Evolutionary conservation across 768 basidiomycete species (phyloP), one percentile per base, ranked within the genome.

Genomic region (Macrocybe gigantea): DNA sequence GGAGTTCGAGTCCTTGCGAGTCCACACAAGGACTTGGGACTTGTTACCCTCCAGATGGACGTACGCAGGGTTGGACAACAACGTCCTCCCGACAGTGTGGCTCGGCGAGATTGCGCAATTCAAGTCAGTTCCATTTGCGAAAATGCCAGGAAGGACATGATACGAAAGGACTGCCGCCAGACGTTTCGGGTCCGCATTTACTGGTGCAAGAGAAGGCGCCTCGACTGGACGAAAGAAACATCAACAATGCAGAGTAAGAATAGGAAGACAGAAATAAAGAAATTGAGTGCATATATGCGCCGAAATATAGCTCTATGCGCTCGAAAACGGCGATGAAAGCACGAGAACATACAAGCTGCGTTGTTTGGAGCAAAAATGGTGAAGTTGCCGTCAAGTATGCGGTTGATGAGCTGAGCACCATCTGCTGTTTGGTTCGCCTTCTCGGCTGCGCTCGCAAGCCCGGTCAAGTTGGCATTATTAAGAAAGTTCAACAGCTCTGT

Each of bases 1-100:
- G 29, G 64, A 57, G 30, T 72, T 70, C 7, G 54, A 43, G 37
- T 70, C 67, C 1, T 57, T 53, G 1, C 61, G 62, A 3, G 71
- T 66, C 72, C 76, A 75, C 0, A 65, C 73, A 8, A 84, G 58
- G 15, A 81, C 84, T 53, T 85, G 84, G 0, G 65, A 66, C 54
- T 73, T 69, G 53, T 74, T 73, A 5, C 76, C 85, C 54, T 84
- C 83, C 0, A 88, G 74, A 14, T 56, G 60, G 6, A 83, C 77
- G 30, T 74, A 60, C 0, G 65, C 49, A 0, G 73, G 56, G 35
- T 75, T 70, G 38, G 74, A 75, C 38, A 87, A 70, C n/a, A 82
- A 64, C 0, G 85, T 83, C 36, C 82, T 75, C 1, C 80, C 82
- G 46, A 89, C 63, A 0, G 84, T 85, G 52, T 73, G 69, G 54